Evolutionary conservation across 176 grass and related monocot species (phyloP).

Genomic region (Pharus latifolius): DNA sequence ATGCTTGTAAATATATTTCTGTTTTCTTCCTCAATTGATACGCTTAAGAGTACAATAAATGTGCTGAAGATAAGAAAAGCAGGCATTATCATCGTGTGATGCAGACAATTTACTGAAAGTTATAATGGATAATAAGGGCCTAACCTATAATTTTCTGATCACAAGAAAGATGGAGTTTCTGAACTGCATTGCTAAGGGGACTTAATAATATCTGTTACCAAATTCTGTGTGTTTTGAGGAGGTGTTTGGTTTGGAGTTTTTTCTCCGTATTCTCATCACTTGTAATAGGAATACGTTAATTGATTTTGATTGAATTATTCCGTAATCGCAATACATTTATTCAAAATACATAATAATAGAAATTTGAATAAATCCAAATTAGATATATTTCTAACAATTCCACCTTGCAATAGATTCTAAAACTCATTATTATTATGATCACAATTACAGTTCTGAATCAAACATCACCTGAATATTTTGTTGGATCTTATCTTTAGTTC

Average conservation of each 20-base stretch:
- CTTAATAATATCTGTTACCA: background rate
- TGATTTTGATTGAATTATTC: too few species aligned
- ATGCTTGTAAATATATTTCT: background rate
- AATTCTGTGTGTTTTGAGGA: background rate
- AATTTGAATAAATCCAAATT: too few species aligned
- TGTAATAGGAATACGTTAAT: too few species aligned
- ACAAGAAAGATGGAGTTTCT: background rate
- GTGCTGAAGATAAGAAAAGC: background rate
- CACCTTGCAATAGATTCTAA: too few species aligned
- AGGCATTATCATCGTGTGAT: background rate
- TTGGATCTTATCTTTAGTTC: background rate
- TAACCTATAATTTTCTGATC: background rate
- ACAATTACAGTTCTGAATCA: too few species aligned
- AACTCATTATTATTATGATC: too few species aligned
- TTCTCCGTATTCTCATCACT: too few species aligned
- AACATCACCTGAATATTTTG: background rate
- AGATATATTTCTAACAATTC: too few species aligned
- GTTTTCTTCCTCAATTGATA: background rate
- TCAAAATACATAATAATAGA: too few species aligned
- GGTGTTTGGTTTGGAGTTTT: too few species aligned
- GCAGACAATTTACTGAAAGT: background rate
- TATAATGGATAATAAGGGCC: background rate
- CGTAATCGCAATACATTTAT: too few species aligned
- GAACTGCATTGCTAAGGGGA: background rate
- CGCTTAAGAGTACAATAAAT: background rate